Conservation (phyloP, 2,329 filamentous ascomycete species). For the Alternaria burnsii region DNA sequence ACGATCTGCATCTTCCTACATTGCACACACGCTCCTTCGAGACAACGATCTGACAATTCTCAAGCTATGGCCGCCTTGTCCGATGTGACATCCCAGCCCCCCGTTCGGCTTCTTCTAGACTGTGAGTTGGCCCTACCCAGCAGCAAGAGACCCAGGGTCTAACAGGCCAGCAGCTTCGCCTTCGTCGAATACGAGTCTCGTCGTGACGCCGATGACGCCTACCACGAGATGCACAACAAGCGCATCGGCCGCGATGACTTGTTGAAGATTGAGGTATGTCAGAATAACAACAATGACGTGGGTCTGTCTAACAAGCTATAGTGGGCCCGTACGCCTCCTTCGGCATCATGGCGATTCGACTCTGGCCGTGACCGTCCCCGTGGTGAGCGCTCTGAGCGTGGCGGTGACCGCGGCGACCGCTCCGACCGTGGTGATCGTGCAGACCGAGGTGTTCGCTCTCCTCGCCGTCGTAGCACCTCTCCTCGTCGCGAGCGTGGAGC, state of each 20-base stretch:
- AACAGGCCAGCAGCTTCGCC: slow-evolving; percentile 76
- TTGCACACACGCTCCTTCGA: slow-evolving; percentile 23
- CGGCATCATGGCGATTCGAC: slow-evolving; percentile 98
- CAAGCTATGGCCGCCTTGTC: slow-evolving; percentile 94
- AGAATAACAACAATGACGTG: not conserved
- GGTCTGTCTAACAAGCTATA: slow-evolving; percentile 53
- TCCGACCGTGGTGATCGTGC: slow-evolving; percentile 69
- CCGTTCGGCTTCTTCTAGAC: slow-evolving; percentile 88
- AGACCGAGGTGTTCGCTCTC: slow-evolving; percentile 75
- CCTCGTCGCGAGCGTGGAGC: slow-evolving; percentile 66
- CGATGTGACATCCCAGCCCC: slow-evolving; percentile 98
- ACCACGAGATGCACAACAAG: slow-evolving; percentile 99
- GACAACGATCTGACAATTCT: slow-evolving; percentile 57
- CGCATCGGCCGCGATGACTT: slow-evolving; percentile 94
- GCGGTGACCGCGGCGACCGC: slow-evolving; percentile 66
- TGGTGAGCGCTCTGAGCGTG: slow-evolving; percentile 67
- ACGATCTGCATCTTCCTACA: slow-evolving; percentile 17
- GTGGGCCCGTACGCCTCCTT: slow-evolving; percentile 98
- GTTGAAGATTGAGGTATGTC: slow-evolving; percentile 90
- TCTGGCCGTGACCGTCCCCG: slow-evolving; percentile 65
- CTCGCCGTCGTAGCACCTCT: slow-evolving; percentile 58
- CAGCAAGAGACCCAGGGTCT: slow-evolving; percentile 18
- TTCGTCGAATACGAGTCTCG: slow-evolving; percentile 99
- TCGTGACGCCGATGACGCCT: slow-evolving; percentile 97
- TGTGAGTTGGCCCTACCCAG: slow-evolving; percentile 71